Evolutionary conservation across 2,329 filamentous ascomycete species (phyloP).

Genomic region (Pyrenophora tritici-repentis): DNA sequence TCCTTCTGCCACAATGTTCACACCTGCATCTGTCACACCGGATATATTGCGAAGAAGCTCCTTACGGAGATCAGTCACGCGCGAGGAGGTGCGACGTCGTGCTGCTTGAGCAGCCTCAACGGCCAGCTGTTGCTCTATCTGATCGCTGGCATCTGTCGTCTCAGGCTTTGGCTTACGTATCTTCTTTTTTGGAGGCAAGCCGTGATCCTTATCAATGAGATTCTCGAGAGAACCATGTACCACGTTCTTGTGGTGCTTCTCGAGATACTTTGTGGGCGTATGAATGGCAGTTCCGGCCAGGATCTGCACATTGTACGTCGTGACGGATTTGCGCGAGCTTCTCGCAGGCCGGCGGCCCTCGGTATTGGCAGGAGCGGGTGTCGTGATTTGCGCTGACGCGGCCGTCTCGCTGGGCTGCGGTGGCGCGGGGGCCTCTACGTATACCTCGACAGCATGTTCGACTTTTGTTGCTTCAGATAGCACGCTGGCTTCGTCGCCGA

Average conservation of each 20-base stretch:
- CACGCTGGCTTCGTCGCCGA: slow-evolving; percentile 66
- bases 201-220: slow-evolving; percentile 16
- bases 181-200: slow-evolving; percentile 29
- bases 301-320: slow-evolving; percentile 70
- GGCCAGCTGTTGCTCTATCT: slow-evolving; percentile 40
- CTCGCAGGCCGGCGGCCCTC: slow-evolving; percentile 48
- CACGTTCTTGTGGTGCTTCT: slow-evolving; percentile 46
- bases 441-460: slow-evolving; percentile 31
- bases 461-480: slow-evolving; percentile 46
- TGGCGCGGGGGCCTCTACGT: slow-evolving; percentile 25
- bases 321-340: slow-evolving; percentile 61
- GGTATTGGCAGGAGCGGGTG: slow-evolving; percentile 25
- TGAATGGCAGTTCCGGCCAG: slow-evolving; percentile 67
- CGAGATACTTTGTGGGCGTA: slow-evolving; percentile 54
- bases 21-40: slow-evolving; percentile 35
- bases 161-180: slow-evolving; percentile 16
- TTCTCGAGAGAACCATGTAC: slow-evolving; percentile 37
- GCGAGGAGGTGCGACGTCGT: slow-evolving; percentile 40
- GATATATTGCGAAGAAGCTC: slow-evolving; percentile 40
- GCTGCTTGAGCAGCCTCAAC: slow-evolving; percentile 40
- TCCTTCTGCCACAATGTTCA: slow-evolving; percentile 43
- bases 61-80: slow-evolving; percentile 41
- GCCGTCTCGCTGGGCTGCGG: slow-evolving; percentile 22
- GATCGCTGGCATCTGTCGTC: slow-evolving; percentile 24
- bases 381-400: slow-evolving; percentile 22